Evolutionary conservation across 179 eudicot species (phyloP).

Genomic region (Spinacia oleracea): DNA sequence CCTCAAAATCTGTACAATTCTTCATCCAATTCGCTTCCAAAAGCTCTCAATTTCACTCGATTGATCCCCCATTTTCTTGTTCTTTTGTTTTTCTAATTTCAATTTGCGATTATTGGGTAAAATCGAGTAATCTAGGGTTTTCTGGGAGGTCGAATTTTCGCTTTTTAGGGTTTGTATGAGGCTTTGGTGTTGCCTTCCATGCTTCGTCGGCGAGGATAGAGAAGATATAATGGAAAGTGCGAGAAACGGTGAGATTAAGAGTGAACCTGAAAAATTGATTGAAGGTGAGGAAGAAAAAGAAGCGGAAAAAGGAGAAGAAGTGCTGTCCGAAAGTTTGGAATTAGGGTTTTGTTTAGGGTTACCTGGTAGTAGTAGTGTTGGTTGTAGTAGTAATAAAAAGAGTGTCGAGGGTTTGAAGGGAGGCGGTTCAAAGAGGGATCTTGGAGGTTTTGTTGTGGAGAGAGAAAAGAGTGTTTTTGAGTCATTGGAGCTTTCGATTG

Average conservation of each 20-base stretch:
- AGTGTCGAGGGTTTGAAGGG: slow-evolving; percentile 3
- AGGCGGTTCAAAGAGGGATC: slow-evolving; percentile 40
- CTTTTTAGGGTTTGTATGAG: slow-evolving; percentile 51
- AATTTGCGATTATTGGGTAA: not conserved
- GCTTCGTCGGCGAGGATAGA: slow-evolving; percentile 44
- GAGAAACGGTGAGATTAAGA: slow-evolving; percentile 24
- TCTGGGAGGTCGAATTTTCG: slow-evolving; percentile 11
- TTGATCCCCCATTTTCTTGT: slow-evolving; percentile 31
- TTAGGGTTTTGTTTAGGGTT: slow-evolving; percentile 33
- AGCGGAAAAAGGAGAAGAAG: not conserved
- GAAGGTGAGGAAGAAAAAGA: not conserved
- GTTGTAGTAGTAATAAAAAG: not conserved
- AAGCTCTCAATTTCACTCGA: slow-evolving; percentile 1
- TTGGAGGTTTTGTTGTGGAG: slow-evolving; percentile 26
- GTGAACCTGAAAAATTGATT: slow-evolving; percentile 6
- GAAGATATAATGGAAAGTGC: slow-evolving; percentile 35
- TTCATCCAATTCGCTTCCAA: not conserved
- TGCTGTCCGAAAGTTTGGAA: slow-evolving; percentile 10
- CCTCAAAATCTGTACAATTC: not conserved
- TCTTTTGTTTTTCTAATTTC: slow-evolving; percentile 6
- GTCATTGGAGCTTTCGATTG: slow-evolving; percentile 34
- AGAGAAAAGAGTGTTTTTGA: slow-evolving; percentile 35
- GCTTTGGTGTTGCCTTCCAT: slow-evolving; percentile 68
- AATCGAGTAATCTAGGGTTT: slow-evolving; percentile 41
- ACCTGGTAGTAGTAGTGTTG: slow-evolving; percentile 24